These are phyloP conservation scores for Telfairia occidentalis DNA, from an alignment of 331 rosid species.

Conservation along the genomic window DNA sequence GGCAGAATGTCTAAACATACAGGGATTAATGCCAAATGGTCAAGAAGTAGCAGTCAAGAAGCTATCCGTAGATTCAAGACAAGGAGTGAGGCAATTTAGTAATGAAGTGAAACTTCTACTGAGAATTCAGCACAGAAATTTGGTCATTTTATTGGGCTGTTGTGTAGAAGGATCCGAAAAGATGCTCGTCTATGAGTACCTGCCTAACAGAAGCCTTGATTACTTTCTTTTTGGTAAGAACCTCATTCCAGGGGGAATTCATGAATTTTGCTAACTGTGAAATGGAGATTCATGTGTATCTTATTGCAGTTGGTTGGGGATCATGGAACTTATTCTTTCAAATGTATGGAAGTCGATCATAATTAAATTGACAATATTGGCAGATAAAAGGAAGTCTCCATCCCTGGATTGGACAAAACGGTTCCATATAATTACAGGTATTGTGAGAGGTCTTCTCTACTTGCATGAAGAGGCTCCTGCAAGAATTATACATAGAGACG, in stretches of 20 bases:
- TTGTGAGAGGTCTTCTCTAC: constrained; percentile 73
- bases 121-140: constrained; percentile 68
- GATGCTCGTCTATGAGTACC: constrained; percentile 87
- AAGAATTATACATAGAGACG: constrained; percentile 82
- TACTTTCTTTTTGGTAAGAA: constrained; percentile 57
- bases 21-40: constrained; percentile 90
- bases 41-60: constrained; percentile 77
- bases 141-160: constrained; percentile 70
- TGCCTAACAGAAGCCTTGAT: constrained; percentile 83
- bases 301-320: background rate
- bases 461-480: constrained; percentile 82
- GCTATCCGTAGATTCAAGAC: constrained; percentile 63
- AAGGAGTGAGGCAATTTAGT: constrained; percentile 68
- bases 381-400: constrained; percentile 54
- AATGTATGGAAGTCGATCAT: background rate
- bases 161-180: constrained; percentile 87
- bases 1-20: constrained; percentile 3
- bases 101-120: constrained; percentile 73
- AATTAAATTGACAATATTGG: constrained; percentile 12
- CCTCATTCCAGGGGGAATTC: background rate
- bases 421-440: constrained; percentile 46
- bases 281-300: background rate
- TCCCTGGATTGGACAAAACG: constrained; percentile 59
- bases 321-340: background rate
- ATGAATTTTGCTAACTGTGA: background rate